These are phyloP conservation scores for Urochloa ruziziensis DNA, from an alignment of 176 grass and related monocot species.

Conservation along the genomic window DNA sequence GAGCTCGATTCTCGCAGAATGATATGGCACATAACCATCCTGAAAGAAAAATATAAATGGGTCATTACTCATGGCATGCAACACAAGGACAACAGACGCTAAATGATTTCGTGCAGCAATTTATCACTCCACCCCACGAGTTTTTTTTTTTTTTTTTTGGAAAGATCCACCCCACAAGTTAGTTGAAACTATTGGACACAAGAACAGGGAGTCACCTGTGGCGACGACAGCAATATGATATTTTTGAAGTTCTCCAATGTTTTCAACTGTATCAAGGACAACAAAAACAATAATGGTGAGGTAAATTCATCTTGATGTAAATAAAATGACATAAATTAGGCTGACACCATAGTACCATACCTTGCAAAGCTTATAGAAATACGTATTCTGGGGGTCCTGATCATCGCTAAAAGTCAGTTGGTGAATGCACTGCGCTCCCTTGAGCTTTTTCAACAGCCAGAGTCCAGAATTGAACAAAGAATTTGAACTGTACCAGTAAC, in stretches of 20 bases:
- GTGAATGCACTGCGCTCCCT: conserved; percentile 91
- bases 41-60: conserved; percentile 25
- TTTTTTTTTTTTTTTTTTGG: too few relatives aligned
- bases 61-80: not conserved
- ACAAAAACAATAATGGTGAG: conserved; percentile 3
- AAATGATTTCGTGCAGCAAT: not conserved
- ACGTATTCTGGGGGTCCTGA: conserved; percentile 83
- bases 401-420: conserved; percentile 95
- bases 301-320: not conserved
- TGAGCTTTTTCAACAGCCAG: conserved; percentile 92
- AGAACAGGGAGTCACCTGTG: conserved; percentile 65
- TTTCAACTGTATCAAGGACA: conserved; percentile 67
- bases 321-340: conserved; percentile 16
- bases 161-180: not conserved
- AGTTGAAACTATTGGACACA: not conserved
- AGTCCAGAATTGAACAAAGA: conserved; percentile 97
- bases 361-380: conserved; percentile 91
- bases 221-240: conserved; percentile 90
- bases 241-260: conserved; percentile 96
- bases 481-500: conserved; percentile 96
- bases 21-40: conserved; percentile 98
- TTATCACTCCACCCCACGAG: not conserved
- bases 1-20: conserved; percentile 95
- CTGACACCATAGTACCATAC: conserved; percentile 46
- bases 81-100: not conserved